A percentile compares a stretch with the other conserved stretches of the same genome.
Conservation (phyloP, 495 filamentous ascomycete species). For the Glarea lozoyensis region DNA sequence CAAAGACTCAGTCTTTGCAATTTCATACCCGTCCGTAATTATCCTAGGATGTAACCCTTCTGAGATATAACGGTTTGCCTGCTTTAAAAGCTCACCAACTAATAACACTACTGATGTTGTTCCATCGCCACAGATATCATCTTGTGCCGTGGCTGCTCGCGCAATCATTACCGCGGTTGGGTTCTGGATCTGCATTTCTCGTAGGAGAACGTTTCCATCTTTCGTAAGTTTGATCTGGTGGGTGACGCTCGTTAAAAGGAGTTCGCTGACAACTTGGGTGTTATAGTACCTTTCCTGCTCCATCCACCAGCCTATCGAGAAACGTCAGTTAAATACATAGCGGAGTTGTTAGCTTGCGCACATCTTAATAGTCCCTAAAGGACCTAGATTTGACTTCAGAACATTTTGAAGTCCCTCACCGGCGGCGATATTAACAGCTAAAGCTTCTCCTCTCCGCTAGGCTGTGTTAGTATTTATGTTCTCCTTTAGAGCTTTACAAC, state of each 20-base stretch:
- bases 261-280: not conserved
- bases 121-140: constrained; percentile 97
- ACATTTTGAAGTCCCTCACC: constrained; percentile 95
- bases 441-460: constrained; percentile 88
- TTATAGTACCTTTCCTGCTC: constrained; percentile 72
- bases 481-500: constrained; percentile 23
- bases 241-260: constrained; percentile 6
- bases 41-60: constrained; percentile 94
- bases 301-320: constrained; percentile 83
- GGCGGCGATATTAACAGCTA: constrained; percentile 91
- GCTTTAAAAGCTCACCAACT: constrained; percentile 95
- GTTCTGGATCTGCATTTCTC: constrained; percentile 95
- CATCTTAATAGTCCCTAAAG: constrained; percentile 95
- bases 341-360: too few species aligned
- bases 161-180: constrained; percentile 98
- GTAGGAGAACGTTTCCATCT: constrained; percentile 90
- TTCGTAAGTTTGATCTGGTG: constrained; percentile 95
- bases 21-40: constrained; percentile 96
- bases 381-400: constrained; percentile 90
- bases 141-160: constrained; percentile 91
- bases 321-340: too few species aligned
- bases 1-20: constrained; percentile 85
- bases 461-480: constrained; percentile 16
- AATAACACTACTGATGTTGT: constrained; percentile 94
- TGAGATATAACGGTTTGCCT: constrained; percentile 87